Conservation (phyloP, 2,329 filamentous ascomycete genomes). For the Aschersonia sp. region DNA sequence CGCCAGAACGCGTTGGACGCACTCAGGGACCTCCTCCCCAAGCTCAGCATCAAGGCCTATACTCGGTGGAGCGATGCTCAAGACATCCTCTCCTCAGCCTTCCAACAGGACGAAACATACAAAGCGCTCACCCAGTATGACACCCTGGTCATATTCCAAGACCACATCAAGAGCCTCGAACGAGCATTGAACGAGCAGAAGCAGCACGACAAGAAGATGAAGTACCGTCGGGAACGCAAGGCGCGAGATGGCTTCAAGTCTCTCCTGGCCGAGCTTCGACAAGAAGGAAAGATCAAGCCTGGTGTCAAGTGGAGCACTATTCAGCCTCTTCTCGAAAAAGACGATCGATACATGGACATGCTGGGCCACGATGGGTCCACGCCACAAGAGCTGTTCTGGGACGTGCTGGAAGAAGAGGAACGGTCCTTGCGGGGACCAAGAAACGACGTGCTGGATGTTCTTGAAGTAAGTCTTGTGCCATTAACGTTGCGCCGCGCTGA, state of each 20-base stretch:
- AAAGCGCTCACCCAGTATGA: conserved; percentile 75
- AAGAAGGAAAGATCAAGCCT: conserved; percentile 71
- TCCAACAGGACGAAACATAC: conserved; percentile 74
- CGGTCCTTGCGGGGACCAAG: conserved; percentile 65
- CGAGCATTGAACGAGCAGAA: conserved; percentile 80
- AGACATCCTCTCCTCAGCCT: conserved; percentile 61
- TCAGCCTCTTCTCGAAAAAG: conserved; percentile 57
- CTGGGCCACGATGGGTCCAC: conserved; percentile 73
- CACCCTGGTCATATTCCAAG: conserved; percentile 83
- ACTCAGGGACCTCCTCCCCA: conserved; percentile 61
- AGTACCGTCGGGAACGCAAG: conserved; percentile 69
- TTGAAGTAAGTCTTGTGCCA: conserved; percentile 52
- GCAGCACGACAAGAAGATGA: conserved; percentile 74
- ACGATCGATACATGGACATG: conserved; percentile 72
- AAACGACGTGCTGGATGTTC: conserved; percentile 74
- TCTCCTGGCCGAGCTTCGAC: conserved; percentile 60
- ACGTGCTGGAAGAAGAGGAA: conserved; percentile 87
- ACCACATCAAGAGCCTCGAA: conserved; percentile 86
- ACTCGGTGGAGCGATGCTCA: conserved; percentile 91
- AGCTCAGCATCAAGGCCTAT: conserved; percentile 77
- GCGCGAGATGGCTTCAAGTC: conserved; percentile 68
- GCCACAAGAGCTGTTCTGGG: conserved; percentile 90
- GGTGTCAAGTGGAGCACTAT: conserved; percentile 83
- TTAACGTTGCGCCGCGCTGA: background rate
- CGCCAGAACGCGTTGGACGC: conserved; percentile 77